Conservation (phyloP, 2,329 filamentous ascomycete genomes). For the Didymosphaeria variabile region DNA sequence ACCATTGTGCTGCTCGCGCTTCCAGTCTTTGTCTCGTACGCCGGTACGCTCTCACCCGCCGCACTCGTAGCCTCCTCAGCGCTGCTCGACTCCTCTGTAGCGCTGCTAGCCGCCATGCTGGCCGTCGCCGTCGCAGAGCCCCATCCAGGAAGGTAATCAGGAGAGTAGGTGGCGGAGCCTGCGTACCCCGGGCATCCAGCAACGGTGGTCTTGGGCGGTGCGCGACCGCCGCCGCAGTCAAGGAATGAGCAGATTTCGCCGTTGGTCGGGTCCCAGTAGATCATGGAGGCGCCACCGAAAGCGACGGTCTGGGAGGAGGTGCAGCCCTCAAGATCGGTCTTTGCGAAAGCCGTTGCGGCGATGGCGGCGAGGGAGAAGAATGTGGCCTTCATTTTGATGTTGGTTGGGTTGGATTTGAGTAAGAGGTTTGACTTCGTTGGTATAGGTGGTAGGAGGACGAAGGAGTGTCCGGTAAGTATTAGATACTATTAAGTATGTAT, state of each 20-base stretch:
- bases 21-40: constrained; percentile 11
- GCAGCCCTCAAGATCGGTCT: constrained; percentile 54
- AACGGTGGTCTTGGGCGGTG: constrained; percentile 69
- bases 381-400: constrained; percentile 25
- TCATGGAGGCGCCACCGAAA: constrained; percentile 57
- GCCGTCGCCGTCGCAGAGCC: constrained; percentile 15
- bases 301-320: constrained; percentile 56
- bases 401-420: not conserved
- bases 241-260: constrained; percentile 71
- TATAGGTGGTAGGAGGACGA: not conserved
- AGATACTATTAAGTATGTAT: not conserved
- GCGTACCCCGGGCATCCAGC: constrained; percentile 67
- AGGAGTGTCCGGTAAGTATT: constrained; percentile 10
- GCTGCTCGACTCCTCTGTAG: constrained; percentile 13
- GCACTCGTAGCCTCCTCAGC: constrained; percentile 19
- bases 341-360: constrained; percentile 41
- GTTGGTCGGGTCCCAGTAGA: constrained; percentile 70
- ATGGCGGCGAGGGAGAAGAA: constrained; percentile 40
- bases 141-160: constrained; percentile 54
- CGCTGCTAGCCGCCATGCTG: not conserved
- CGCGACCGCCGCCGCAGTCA: constrained; percentile 74
- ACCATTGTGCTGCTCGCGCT: constrained; percentile 2
- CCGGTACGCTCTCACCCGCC: constrained; percentile 8
- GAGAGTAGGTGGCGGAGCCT: constrained; percentile 65
- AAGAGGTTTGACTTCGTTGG: not conserved